Evolutionary conservation across 495 filamentous ascomycete genomes (phyloP), one percentile per base, ranked within the genome.

Genomic region (Neurospora sp.): DNA sequence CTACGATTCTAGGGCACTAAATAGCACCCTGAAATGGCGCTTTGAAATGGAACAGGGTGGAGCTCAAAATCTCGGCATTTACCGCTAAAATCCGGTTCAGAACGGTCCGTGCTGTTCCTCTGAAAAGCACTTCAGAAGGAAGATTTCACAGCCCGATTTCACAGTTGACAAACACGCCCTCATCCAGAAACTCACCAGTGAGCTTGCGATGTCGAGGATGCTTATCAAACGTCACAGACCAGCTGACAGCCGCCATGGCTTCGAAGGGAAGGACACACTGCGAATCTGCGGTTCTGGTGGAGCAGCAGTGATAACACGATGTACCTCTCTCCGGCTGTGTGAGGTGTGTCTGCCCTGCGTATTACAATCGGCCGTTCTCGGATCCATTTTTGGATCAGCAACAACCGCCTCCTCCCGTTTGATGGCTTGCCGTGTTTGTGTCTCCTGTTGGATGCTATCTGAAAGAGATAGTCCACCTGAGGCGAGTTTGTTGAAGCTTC

Each of bases 291-390:
- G 54, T 66, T 31, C 1, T 7, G 54, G 54, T 66, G 54, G 54
- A 66, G 54, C 54, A 66, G 1, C 5, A 3, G 4, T 66, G 54
- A 59, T 66, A 66, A 66, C 27, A 66, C 54, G 31, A 66, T 66
- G 54, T 35, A 66, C 27, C 12, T 18, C 2, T 62, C 27, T 27
- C 27, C n/a, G n/a, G n/a, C n/a, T 27, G 27, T 27, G 27, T 27
- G 27, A 27, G 27, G 27, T 35, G 35, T 35, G 35, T 35, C 35
- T 35, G 35, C 54, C 23, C 54, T 35, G 27, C 4, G 54, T 18
- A 3, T 23, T 11, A 35, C 54, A 35, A 66, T 66, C 41, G 72
- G 1, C 72, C 72, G 42, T 73, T 73, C 20, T 73, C 72, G 72
- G 72, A 73, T 69, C 71, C 27, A 37, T 35, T 18, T 18, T 37